Conservation (phyloP, 2,329 filamentous ascomycete species). For the Beauveria rudraprayagi region DNA sequence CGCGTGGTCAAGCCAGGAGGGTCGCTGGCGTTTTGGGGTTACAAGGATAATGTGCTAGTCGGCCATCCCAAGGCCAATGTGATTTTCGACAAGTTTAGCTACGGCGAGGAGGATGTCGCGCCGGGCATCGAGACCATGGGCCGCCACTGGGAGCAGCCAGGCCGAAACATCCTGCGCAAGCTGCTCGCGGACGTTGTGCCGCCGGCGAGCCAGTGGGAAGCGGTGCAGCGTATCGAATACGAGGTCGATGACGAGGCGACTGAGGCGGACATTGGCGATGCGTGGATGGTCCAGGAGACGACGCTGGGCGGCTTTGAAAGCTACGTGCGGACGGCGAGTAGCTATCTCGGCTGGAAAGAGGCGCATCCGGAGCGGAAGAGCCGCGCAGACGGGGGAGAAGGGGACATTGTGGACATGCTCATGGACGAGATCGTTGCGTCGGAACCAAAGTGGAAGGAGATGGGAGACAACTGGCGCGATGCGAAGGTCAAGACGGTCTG, state of each 20-base stretch:
- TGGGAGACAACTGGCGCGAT: constrained; percentile 43
- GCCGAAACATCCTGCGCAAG: constrained; percentile 45
- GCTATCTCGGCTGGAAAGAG: constrained; percentile 50
- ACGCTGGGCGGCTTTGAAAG: constrained; percentile 50
- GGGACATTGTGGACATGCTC: constrained; percentile 55
- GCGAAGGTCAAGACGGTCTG: constrained; percentile 50
- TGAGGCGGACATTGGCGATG: constrained; percentile 24
- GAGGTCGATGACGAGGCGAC: constrained; percentile 41
- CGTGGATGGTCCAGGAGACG: constrained; percentile 46
- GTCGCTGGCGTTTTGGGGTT: constrained; percentile 58
- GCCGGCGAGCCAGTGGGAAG: constrained; percentile 42
- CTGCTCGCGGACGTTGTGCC: constrained; percentile 44
- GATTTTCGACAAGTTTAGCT: constrained; percentile 48
- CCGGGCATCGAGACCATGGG: constrained; percentile 43
- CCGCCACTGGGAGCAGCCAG: constrained; percentile 53
- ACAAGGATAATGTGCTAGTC: constrained; percentile 55
- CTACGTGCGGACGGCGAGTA: constrained; percentile 55
- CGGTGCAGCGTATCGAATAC: constrained; percentile 46
- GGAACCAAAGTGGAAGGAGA: constrained; percentile 44
- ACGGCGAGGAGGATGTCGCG: constrained; percentile 38
- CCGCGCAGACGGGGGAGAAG: constrained; percentile 44
- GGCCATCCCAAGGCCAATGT: constrained; percentile 42
- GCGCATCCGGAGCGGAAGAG: constrained; percentile 42
- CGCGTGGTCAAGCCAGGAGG: constrained; percentile 47
- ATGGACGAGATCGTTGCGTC: constrained; percentile 48